Percentiles rank a stretch among this genome's conserved stretches.
phyloP scores from a whole-genome alignment of 352 stramenopile genomes.

The Lagenidium giganteum region DNA sequence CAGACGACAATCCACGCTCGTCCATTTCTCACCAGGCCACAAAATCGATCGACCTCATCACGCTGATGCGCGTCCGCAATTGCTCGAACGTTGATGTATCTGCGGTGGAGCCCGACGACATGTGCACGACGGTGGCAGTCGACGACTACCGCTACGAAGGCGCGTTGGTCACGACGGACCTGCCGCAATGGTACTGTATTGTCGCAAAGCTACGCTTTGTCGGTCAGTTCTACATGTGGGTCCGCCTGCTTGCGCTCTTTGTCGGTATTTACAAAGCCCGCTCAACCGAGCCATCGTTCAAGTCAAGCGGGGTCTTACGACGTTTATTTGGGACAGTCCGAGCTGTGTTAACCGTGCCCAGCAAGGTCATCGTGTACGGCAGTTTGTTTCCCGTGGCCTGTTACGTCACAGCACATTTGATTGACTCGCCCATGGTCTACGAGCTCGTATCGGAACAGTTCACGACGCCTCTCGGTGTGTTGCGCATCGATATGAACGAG shows the following conservation, averaged over 20 bases:
- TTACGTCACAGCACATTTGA: constrained; percentile 38
- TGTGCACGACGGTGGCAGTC: constrained; percentile 29
- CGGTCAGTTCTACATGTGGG: constrained; percentile 32
- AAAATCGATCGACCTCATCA: constrained; percentile 1
- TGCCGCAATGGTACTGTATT: constrained; percentile 23
- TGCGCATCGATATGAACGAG: constrained; percentile 16
- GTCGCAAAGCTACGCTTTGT: constrained; percentile 19
- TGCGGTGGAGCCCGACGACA: too few species aligned
- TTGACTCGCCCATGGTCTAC: constrained; percentile 40
- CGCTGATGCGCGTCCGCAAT: constrained; percentile 2
- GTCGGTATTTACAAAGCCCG: constrained; percentile 17
- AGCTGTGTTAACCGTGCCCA: constrained; percentile 35
- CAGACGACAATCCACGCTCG: constrained; percentile 7
- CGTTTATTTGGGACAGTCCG: constrained; percentile 1
- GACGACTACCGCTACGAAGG: constrained; percentile 42
- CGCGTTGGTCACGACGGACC: constrained; percentile 15
- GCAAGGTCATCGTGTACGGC: constrained; percentile 47
- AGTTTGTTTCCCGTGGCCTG: constrained; percentile 32
- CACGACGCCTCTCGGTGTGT: constrained; percentile 20
- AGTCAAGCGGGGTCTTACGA: neutral
- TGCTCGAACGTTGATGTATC: too few species aligned
- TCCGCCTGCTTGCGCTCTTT: constrained; percentile 24
- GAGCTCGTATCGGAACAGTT: constrained; percentile 24
- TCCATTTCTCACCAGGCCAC: neutral
- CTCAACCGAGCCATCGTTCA: too few species aligned